These are phyloP conservation scores for Saitoella complicata DNA, from an alignment of 805 yeast species.

Conservation along the genomic window DNA sequence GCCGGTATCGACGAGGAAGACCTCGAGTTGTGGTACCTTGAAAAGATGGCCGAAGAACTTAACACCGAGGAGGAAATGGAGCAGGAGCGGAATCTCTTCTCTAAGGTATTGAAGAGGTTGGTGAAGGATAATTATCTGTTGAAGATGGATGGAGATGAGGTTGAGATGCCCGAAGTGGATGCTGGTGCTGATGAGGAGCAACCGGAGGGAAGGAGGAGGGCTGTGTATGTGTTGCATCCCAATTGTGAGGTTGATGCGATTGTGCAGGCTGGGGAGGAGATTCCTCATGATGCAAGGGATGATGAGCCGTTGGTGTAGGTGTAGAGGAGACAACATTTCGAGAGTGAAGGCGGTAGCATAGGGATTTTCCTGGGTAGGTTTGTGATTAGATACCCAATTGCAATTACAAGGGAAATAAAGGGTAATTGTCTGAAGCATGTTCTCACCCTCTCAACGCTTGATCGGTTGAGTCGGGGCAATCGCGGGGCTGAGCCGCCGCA, in stretches of 20 bases:
- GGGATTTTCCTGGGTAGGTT: too few relatives aligned
- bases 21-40: conserved; percentile 67
- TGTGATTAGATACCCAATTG: too few relatives aligned
- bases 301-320: not conserved
- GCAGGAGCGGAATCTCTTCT: conserved; percentile 52
- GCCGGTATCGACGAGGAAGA: conserved; percentile 53
- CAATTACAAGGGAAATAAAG: too few relatives aligned
- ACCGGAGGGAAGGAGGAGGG: not conserved
- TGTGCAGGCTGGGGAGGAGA: conserved; percentile 1
- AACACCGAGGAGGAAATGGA: conserved; percentile 54
- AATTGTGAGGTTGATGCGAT: conserved; percentile 53
- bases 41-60: conserved; percentile 54
- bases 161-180: conserved; percentile 20
- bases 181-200: conserved; percentile 10
- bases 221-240: conserved; percentile 51
- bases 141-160: conserved; percentile 38
- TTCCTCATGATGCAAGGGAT: not conserved
- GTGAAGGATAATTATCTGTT: conserved; percentile 73
- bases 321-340: too few relatives aligned
- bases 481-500: too few relatives aligned
- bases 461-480: too few relatives aligned
- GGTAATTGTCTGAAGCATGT: too few relatives aligned
- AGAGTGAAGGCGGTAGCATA: too few relatives aligned
- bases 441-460: too few relatives aligned
- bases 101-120: conserved; percentile 66